Conservation (phyloP, 2,329 filamentous ascomycete species). For the Penicillium brevicompactum region DNA sequence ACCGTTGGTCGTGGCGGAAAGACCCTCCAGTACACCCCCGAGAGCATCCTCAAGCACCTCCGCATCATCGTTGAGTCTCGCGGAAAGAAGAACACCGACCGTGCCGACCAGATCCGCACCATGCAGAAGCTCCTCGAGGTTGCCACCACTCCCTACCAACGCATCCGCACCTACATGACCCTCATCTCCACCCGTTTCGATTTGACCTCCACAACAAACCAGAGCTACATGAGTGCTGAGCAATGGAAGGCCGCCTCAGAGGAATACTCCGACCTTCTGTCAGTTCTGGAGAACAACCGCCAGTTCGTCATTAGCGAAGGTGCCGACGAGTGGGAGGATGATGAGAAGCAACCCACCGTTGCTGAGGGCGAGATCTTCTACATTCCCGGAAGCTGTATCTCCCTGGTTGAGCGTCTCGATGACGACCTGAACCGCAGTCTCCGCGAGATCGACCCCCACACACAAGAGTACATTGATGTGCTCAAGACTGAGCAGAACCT, state of each 20-base stretch:
- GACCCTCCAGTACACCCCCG: constrained; percentile 87
- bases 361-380: constrained; percentile 76
- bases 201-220: constrained; percentile 71
- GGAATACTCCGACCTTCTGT: constrained; percentile 77
- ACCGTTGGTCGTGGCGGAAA: constrained; percentile 88
- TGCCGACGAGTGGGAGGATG: constrained; percentile 98
- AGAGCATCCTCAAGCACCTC: constrained; percentile 97
- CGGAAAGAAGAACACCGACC: constrained; percentile 99
- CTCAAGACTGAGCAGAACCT: constrained; percentile 86
- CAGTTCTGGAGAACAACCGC: constrained; percentile 75
- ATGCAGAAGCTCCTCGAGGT: constrained; percentile 97
- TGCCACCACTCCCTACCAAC: constrained; percentile 86
- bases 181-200: constrained; percentile 95
- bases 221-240: constrained; percentile 85
- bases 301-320: constrained; percentile 86
- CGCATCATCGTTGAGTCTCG: constrained; percentile 90
- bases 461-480: constrained; percentile 96
- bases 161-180: constrained; percentile 86
- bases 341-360: constrained; percentile 84
- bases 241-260: constrained; percentile 95
- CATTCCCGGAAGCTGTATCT: constrained; percentile 92
- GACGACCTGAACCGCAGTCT: constrained; percentile 97
- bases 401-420: constrained; percentile 90
- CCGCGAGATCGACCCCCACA: constrained; percentile 96
- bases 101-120: constrained; percentile 88